Base-by-base conservation (phyloP, 331 rosid genomes). In the Quercus lobata region DNA sequence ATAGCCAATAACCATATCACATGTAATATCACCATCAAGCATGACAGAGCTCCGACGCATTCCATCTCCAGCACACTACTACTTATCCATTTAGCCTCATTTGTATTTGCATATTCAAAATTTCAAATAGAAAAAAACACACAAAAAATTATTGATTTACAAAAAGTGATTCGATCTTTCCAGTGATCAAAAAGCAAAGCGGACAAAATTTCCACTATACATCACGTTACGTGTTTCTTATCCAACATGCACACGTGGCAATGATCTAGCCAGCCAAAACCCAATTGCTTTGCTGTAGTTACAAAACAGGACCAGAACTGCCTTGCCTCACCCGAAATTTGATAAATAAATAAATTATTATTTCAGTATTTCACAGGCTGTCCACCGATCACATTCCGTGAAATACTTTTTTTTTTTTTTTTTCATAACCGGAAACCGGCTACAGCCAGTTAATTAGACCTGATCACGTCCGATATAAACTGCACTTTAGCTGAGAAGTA, bases 361-460 rank as follows among this genome's bases (percentile, higher is more conserved):
- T 29, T 57, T 49, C 7, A 5, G 29, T 12, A 30, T 35, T 35
- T 72, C 84, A 83, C 94, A 86, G 98, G 41, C 92, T 90, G 91
- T 84, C 83, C 84, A 83, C 65, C 76, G 74, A 88, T 83, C 76
- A 79, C 80, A 66, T 71, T 57, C 71, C 57, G 15, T 41, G 72
- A 6, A 24, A 78, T 71, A 78, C n/a, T 18, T 76, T 68, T 76
- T 66, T 30, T 12, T 5, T 1, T 34, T 35, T 35, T 46, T 24
- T 14, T 76, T 3, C 1, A 70, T 1, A 16, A 92, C 96, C 87
- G 91, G 96, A 4, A 71, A 94, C 97, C 82, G 84, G 89, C 4
- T 37, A 37, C n/a, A 73, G 72, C 90, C 93, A 11, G 97, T 88
- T 78, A 21, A 0, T 2, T 0, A 18, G 58, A 25, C 72, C 83